These are phyloP conservation scores for Chondrus crispus DNA, from an alignment of 23 red algal species.

Conservation along the genomic window DNA sequence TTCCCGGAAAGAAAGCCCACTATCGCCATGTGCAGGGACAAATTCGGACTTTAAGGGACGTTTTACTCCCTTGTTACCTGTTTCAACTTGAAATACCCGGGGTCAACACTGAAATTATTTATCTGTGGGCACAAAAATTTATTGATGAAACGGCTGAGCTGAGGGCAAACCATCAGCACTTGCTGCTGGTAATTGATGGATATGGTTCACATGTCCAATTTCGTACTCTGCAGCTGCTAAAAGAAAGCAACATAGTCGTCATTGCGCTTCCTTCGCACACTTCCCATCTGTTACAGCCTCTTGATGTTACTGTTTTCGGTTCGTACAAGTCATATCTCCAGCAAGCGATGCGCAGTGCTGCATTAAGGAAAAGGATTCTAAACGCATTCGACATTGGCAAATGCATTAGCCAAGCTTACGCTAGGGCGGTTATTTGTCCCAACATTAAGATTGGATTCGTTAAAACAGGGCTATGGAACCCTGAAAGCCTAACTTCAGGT, in stretches of 20 bases:
- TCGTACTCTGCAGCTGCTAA: background rate
- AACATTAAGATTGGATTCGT: constrained; percentile 6
- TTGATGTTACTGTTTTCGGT: constrained; percentile 8
- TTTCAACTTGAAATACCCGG: constrained; percentile 8
- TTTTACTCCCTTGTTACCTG: background rate
- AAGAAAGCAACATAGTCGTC: background rate
- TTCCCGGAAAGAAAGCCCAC: background rate
- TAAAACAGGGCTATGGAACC: background rate
- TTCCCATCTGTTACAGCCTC: constrained; percentile 2
- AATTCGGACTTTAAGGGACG: background rate
- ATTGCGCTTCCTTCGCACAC: background rate
- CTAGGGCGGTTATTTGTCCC: background rate
- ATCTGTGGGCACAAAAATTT: background rate
- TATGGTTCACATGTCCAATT: constrained; percentile 4
- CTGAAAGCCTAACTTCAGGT: background rate
- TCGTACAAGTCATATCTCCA: background rate
- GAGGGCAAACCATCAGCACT: background rate
- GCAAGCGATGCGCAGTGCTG: background rate
- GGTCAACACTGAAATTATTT: constrained; percentile 6
- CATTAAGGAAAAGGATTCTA: too few species aligned
- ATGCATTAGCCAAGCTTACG: background rate
- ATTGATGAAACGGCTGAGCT: background rate
- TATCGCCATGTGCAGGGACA: background rate
- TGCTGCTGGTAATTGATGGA: constrained; percentile 28
- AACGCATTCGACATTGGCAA: background rate